Percentiles rank a stretch among this genome's conserved stretches.
These are phyloP conservation scores for Trichophyton schoenleinii DNA, from an alignment of 2,329 filamentous ascomycete genomes.

Conservation along the genomic window DNA sequence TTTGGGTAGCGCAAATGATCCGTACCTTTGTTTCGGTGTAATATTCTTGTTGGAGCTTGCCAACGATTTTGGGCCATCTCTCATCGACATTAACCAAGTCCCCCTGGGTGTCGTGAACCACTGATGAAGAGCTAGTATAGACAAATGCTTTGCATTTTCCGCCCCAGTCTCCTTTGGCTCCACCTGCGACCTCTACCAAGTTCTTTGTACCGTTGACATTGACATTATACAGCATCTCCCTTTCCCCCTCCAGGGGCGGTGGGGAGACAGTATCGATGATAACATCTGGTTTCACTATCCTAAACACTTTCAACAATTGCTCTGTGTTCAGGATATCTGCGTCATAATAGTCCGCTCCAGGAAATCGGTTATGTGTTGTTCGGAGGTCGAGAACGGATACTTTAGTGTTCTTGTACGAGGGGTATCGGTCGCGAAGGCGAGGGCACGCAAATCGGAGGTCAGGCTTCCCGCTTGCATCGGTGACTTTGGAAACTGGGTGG, in stretches of 20 bases:
- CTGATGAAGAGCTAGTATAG: constrained; percentile 80
- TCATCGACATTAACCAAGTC: constrained; percentile 81
- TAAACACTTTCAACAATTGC: constrained; percentile 51
- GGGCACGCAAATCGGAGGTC: constrained; percentile 28
- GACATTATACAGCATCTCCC: constrained; percentile 60
- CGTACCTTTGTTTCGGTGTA: constrained; percentile 82
- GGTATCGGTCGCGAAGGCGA: constrained; percentile 29
- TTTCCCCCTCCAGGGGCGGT: constrained; percentile 36
- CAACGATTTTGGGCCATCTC: constrained; percentile 61
- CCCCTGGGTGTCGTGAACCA: constrained; percentile 66
- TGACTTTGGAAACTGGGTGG: constrained; percentile 1
- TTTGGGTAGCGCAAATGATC: neutral
- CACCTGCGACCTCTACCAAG: constrained; percentile 55
- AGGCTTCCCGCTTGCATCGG: constrained; percentile 14
- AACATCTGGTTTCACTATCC: constrained; percentile 57
- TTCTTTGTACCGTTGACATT: constrained; percentile 78
- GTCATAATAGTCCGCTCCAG: constrained; percentile 55
- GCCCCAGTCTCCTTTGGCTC: constrained; percentile 52
- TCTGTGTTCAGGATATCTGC: constrained; percentile 62
- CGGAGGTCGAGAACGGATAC: constrained; percentile 62
- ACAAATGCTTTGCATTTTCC: constrained; percentile 57
- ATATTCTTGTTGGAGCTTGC: constrained; percentile 59
- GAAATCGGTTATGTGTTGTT: constrained; percentile 54
- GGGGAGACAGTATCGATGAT: constrained; percentile 87
- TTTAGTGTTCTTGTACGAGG: constrained; percentile 33